Evolutionary conservation across 2,329 filamentous ascomycete genomes (phyloP), one percentile per base, ranked within the genome.

Genomic region (Xylaria sp.): DNA sequence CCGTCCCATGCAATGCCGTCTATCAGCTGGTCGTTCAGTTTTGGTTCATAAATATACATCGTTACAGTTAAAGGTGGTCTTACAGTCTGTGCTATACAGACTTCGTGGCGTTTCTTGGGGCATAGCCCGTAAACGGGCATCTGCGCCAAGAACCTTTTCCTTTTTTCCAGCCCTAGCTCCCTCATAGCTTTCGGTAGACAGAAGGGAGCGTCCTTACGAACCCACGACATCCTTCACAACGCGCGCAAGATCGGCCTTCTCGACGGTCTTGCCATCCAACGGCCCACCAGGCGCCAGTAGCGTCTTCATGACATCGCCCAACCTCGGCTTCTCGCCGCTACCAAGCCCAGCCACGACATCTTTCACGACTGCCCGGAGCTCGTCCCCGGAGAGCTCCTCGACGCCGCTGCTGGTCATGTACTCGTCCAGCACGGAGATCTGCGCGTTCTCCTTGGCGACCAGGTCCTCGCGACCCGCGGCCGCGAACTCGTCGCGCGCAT

Each of bases 381-480:
- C 86, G 5, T 86, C 87, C 69, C 86, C 84, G 1, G 82, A 80
- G 62, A 93, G 74, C 13, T 84, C 85, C 78, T 89, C 82, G 13
- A 93, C 85, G 8, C 85, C 86, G 72, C 88, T 88, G 69, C 81
- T 82, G 8, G 84, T 83, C 3, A 88, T 82, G 79, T 93, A 93
- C 74, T 89, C 89, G 47, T 90, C 84, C 74, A 94, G 77, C 2
- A 95, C 84, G 37, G 80, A 80, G 58, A 91, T 81, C 80, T 94
- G 91, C 12, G 81, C 82, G 69, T 88, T 82, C 82, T 95, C 92
- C 81, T 92, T 92, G 65, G 89, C 87, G 0, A 87, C 90, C 42
- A 95, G 81, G 77, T 95, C 93, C 27, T 86, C 81, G 47, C 93
- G 84, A 3, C 88, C 88, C 0, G 89, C 91, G 1, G 79, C 81